These are phyloP conservation scores for Chrysoporthe austroafricana DNA, from an alignment of 2,329 filamentous ascomycete species.

Conservation along the genomic window DNA sequence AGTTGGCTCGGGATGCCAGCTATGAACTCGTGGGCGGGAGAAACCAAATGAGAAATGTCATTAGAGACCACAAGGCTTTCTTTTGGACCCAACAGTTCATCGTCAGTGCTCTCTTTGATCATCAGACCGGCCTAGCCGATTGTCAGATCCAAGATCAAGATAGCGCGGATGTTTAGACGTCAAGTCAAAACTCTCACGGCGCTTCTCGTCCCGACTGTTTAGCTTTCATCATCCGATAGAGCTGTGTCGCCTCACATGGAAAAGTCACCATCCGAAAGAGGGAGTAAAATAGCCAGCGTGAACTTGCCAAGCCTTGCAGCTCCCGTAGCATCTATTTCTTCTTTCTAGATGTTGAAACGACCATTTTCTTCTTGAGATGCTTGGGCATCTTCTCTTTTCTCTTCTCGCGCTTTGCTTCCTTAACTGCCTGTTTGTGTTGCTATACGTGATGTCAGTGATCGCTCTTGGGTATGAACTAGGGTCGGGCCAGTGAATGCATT, in stretches of 20 bases:
- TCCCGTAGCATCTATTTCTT: conserved; percentile 56
- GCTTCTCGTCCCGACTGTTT: conserved; percentile 25
- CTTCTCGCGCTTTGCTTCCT: conserved; percentile 94
- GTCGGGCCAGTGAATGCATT: conserved; percentile 30
- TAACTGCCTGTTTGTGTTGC: conserved; percentile 84
- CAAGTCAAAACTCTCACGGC: conserved; percentile 30
- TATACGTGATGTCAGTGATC: conserved; percentile 34
- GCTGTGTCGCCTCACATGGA: not conserved
- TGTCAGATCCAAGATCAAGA: conserved; percentile 42
- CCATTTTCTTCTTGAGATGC: conserved; percentile 87
- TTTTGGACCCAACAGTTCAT: conserved; percentile 30
- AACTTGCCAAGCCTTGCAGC: not conserved
- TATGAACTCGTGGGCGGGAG: not conserved
- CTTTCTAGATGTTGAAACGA: conserved; percentile 64
- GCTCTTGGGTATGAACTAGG: not conserved
- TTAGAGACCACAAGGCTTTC: not conserved
- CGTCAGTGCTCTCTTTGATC: conserved; percentile 68
- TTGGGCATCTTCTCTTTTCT: conserved; percentile 96
- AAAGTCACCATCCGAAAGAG: not conserved
- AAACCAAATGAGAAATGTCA: not conserved
- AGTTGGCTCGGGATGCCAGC: not conserved
- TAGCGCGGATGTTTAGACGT: conserved; percentile 46
- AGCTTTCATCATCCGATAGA: conserved; percentile 37
- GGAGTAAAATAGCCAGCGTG: conserved; percentile 31
- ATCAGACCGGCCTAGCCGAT: conserved; percentile 44